Evolutionary conservation across 805 yeast genomes (phyloP), one percentile per base, ranked within the genome.

Genomic region (Candida fluviatilis): DNA sequence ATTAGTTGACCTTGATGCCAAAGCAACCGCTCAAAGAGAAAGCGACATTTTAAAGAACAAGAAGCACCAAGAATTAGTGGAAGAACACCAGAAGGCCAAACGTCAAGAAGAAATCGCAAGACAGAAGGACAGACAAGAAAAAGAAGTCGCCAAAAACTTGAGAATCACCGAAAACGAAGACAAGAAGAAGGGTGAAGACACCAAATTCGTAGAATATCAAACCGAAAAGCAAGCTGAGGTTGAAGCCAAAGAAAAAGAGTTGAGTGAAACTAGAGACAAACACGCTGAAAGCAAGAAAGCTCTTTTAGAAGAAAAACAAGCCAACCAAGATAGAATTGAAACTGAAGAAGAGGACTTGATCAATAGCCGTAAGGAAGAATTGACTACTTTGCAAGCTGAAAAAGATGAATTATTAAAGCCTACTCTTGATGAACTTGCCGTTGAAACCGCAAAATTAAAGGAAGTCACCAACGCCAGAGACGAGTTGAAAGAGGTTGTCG

Each of bases 11-110:
- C 78, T 91, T 52, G 70, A 76, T 49, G 62, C 69, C 33, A 82
- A 84, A 54, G 95, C 95, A 15, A 69, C 62, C 16, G 73, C 76
- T 34, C 91, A 87, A 62, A 77, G 95, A 42, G 71, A 68, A 48
- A 60, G 61, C 32, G 66, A 65, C 42, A 57, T 58, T 34, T 54
- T 60, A 24, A 53, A 55, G 28, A 60, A 57, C 39, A 49, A 55
- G 36, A 61, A 69, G 40, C 57, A 55, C 31, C 55, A 59, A 16
- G 72, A 69, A 39, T 57, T 66, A 43, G 48, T 47, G 30, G 49
- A 50, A 32, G 42, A 47, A 37, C 72, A 69, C 43, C 51, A 51
- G 33, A 48, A 58, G 45, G 52, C 59, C 37, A 61, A 57, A 40
- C 47, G 51, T 37, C 62, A 59, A 23, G 65, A 57, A 39, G 31